phyloP scores from a whole-genome alignment of 768 basidiomycete genomes.

The Galerina marginata region DNA sequence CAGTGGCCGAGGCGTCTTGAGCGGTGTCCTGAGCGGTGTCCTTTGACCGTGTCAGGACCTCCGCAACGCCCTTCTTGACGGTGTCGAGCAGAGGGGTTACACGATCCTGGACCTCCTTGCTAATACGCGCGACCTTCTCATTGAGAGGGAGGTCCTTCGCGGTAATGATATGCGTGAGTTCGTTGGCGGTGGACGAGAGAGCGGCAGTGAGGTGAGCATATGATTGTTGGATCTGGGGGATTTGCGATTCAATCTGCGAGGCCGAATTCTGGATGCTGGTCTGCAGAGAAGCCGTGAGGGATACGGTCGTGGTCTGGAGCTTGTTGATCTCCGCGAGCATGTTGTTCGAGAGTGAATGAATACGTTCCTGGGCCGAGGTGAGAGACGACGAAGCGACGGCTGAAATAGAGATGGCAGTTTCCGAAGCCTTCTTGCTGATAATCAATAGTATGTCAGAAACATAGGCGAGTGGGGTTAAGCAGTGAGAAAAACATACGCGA shows the following conservation, averaged over 20 bases:
- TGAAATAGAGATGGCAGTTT: constrained; percentile 69
- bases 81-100: constrained; percentile 67
- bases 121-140: constrained; percentile 65
- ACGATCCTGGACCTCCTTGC: constrained; percentile 61
- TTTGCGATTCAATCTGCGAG: constrained; percentile 44
- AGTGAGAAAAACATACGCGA: constrained; percentile 56
- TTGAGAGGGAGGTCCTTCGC: constrained; percentile 59
- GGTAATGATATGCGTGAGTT: constrained; percentile 58
- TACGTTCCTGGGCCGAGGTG: constrained; percentile 56
- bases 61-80: constrained; percentile 46
- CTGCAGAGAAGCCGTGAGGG: constrained; percentile 51
- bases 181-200: constrained; percentile 52
- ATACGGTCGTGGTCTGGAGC: constrained; percentile 62
- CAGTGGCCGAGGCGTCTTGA: too few species aligned
- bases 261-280: constrained; percentile 40
- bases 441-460: constrained; percentile 11
- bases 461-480: not conserved
- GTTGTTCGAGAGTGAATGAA: constrained; percentile 64
- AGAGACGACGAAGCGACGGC: constrained; percentile 63
- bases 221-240: constrained; percentile 65
- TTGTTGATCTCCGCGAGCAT: constrained; percentile 73
- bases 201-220: constrained; percentile 56
- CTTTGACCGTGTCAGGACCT: constrained; percentile 38
- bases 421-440: constrained; percentile 68
- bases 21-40: not conserved